Percentiles rank a stretch among this genome's conserved stretches.
Evolutionary conservation across 2,329 filamentous ascomycete species (phyloP).

Genomic region (Cercospora nicotianae): DNA sequence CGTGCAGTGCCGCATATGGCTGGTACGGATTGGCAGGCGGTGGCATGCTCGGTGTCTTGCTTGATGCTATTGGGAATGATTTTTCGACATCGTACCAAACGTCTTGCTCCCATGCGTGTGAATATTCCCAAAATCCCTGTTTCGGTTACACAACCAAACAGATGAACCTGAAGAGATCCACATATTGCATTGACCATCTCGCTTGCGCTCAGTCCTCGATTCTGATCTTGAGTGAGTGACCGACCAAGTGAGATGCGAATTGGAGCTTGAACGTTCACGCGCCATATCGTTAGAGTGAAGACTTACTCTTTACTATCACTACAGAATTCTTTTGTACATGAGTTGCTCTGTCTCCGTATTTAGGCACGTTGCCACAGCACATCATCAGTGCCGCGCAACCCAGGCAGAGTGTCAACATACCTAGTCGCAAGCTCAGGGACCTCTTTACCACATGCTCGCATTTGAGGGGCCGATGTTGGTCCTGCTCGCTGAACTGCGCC

Average conservation of each 20-base stretch:
- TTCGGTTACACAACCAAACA: background rate
- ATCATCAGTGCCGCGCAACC: background rate
- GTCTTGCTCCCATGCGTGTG: background rate
- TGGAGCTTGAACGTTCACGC: background rate
- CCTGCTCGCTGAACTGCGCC: background rate
- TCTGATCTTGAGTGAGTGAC: background rate
- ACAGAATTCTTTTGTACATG: background rate
- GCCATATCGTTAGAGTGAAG: background rate
- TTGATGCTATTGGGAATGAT: background rate
- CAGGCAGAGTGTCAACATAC: background rate
- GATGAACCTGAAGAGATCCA: background rate
- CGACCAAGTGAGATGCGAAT: background rate
- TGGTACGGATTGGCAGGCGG: background rate
- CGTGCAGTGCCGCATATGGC: slow-evolving; percentile 2
- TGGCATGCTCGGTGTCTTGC: background rate
- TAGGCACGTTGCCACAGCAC: background rate
- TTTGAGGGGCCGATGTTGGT: background rate
- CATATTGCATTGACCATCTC: background rate
- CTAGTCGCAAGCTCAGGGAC: background rate
- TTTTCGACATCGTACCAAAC: no score
- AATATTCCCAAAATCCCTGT: background rate
- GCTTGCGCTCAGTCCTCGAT: background rate
- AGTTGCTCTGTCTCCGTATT: background rate
- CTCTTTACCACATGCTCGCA: background rate
- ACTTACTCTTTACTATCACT: background rate